These are phyloP conservation scores for Citrus australasica DNA, from an alignment of 345 rosid species.

Conservation along the genomic window DNA sequence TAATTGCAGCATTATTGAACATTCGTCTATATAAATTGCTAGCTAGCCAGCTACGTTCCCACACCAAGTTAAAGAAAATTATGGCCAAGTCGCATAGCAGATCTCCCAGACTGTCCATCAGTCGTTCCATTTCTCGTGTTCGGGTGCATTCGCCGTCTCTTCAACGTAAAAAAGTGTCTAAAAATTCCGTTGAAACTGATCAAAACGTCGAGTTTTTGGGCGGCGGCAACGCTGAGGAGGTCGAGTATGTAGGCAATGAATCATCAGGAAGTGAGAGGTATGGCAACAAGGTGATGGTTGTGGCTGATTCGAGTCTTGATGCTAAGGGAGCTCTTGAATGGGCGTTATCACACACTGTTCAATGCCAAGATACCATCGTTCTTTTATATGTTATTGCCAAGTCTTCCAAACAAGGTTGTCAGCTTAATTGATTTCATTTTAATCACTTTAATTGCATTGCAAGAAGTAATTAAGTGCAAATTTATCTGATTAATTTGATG, in stretches of 20 bases:
- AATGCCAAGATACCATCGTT: slow-evolving; percentile 52
- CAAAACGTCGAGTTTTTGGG: slow-evolving; percentile 48
- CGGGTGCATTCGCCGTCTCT: slow-evolving; percentile 44
- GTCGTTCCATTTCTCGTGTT: slow-evolving; percentile 34
- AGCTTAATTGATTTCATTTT: background rate
- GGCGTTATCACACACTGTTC: slow-evolving; percentile 75
- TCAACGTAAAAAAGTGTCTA: slow-evolving; percentile 30
- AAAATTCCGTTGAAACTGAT: slow-evolving; percentile 30
- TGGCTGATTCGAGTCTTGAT: slow-evolving; percentile 65
- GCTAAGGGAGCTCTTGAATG: slow-evolving; percentile 83
- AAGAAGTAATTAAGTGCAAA: background rate
- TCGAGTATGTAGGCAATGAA: slow-evolving; percentile 1
- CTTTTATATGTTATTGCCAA: slow-evolving; percentile 50
- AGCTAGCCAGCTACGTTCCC: background rate
- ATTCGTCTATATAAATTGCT: background rate
- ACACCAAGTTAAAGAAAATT: background rate
- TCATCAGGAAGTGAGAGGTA: background rate
- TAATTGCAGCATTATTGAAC: background rate
- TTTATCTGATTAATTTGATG: background rate
- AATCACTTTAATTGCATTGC: background rate
- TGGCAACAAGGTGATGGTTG: slow-evolving; percentile 83
- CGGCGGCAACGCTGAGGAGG: slow-evolving; percentile 8
- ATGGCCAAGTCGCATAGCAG: slow-evolving; percentile 28
- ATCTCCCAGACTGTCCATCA: slow-evolving; percentile 41
- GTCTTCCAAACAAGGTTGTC: slow-evolving; percentile 40